Percentiles rank a stretch among this genome's conserved stretches.
phyloP scores from a whole-genome alignment of 108 stramenopile genomes.

The Nitzschia sp. region DNA sequence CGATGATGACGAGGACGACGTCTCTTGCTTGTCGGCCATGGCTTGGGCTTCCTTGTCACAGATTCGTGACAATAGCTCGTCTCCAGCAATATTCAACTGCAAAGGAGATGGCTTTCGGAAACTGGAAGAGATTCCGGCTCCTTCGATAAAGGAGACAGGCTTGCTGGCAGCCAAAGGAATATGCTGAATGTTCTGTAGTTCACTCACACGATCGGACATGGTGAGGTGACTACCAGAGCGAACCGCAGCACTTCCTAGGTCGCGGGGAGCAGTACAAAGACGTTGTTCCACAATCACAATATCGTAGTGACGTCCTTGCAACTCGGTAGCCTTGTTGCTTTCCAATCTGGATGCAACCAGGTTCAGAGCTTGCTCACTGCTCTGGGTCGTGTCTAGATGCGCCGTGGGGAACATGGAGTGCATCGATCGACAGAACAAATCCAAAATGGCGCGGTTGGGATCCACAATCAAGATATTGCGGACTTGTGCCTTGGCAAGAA shows the following conservation, averaged over 20 bases:
- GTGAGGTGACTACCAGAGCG: background rate
- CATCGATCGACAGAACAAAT: conserved; percentile 54
- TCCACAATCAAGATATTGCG: conserved; percentile 62
- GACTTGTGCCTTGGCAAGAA: conserved; percentile 46
- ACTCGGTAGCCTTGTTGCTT: conserved; percentile 19
- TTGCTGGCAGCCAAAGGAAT: conserved; percentile 2
- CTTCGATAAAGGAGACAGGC: conserved; percentile 4
- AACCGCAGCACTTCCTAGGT: background rate
- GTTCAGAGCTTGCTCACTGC: conserved; percentile 54
- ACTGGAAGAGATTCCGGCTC: background rate
- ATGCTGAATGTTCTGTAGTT: background rate
- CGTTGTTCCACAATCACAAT: conserved; percentile 63
- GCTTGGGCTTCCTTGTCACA: background rate
- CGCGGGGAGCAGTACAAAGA: conserved; percentile 10
- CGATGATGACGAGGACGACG: background rate
- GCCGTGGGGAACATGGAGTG: conserved; percentile 60
- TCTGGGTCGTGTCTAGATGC: conserved; percentile 41
- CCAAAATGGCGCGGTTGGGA: conserved; percentile 49
- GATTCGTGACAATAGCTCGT: background rate
- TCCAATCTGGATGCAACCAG: conserved; percentile 15
- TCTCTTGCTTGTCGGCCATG: background rate
- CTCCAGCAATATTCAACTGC: background rate
- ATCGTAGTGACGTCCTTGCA: conserved; percentile 45
- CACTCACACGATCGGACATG: background rate
- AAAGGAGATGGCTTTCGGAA: background rate